A percentile compares a stretch with the other conserved stretches of the same genome.
phyloP scores from a whole-genome alignment of 768 basidiomycete species.

The Galerina sulciceps region DNA sequence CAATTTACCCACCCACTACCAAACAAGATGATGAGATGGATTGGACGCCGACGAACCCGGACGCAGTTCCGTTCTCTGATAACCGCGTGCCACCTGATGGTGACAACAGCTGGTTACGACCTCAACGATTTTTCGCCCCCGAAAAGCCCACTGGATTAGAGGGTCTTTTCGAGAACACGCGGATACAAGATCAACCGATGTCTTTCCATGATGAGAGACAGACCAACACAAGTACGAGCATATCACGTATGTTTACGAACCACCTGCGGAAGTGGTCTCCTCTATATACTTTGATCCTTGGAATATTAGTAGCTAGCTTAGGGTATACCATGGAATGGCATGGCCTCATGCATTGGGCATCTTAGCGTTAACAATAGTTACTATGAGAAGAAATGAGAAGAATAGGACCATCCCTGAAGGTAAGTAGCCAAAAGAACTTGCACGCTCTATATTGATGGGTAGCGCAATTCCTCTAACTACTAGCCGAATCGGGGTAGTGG shows the following conservation, averaged over 20 bases:
- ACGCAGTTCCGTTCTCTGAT: slow-evolving; percentile 17
- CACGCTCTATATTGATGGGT: slow-evolving; percentile 4
- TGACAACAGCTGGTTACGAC: slow-evolving; percentile 60
- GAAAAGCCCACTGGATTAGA: slow-evolving; percentile 81
- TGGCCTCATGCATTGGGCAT: slow-evolving; percentile 9
- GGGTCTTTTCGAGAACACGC: slow-evolving; percentile 65
- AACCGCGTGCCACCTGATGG: slow-evolving; percentile 33
- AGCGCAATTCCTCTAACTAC: slow-evolving; percentile 5
- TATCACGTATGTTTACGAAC: slow-evolving; percentile 1
- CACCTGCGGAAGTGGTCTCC: slow-evolving; percentile 40
- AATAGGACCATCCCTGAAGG: slow-evolving; percentile 1
- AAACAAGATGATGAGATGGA: slow-evolving; percentile 51
- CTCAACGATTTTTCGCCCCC: slow-evolving; percentile 78
- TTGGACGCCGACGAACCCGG: slow-evolving; percentile 64
- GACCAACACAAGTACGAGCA: background rate
- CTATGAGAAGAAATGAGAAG: background rate
- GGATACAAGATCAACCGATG: slow-evolving; percentile 51
- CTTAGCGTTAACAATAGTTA: slow-evolving; percentile 8
- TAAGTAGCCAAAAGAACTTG: background rate
- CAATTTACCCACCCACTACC: slow-evolving; percentile 19
- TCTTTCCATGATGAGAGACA: slow-evolving; percentile 11
- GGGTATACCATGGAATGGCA: slow-evolving; percentile 17
- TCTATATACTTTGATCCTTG: slow-evolving; percentile 35
- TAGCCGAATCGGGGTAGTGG: background rate
- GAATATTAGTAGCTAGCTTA: slow-evolving; percentile 13